These are phyloP conservation scores for Lachnum nothofagi DNA, from an alignment of 2,329 filamentous ascomycete genomes.

Conservation along the genomic window DNA sequence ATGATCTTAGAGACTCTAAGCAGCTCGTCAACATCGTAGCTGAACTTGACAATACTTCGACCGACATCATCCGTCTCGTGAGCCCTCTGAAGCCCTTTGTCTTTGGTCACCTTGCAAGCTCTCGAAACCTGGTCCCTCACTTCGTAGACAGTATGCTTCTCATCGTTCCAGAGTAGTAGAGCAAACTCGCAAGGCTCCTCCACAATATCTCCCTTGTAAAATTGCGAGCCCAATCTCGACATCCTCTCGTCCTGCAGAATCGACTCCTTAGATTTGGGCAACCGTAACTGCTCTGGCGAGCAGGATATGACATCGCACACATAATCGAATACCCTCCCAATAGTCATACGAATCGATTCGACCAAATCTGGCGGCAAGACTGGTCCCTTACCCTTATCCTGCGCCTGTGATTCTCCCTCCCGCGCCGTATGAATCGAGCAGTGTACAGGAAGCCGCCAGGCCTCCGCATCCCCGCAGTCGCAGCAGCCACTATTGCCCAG, in stretches of 20 bases:
- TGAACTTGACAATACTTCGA: slow-evolving; percentile 76
- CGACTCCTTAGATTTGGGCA: slow-evolving; percentile 75
- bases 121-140: slow-evolving; percentile 85
- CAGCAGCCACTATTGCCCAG: slow-evolving; percentile 93
- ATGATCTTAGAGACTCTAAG: slow-evolving; percentile 77
- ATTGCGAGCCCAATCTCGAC: slow-evolving; percentile 70
- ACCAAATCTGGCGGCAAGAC: slow-evolving; percentile 70
- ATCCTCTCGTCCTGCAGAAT: slow-evolving; percentile 76
- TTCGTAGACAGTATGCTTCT: slow-evolving; percentile 93
- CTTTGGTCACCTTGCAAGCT: slow-evolving; percentile 69
- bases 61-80: slow-evolving; percentile 87
- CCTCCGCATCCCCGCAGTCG: slow-evolving; percentile 93
- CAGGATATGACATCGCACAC: slow-evolving; percentile 97
- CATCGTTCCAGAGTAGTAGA: slow-evolving; percentile 92
- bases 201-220: slow-evolving; percentile 62
- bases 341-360: slow-evolving; percentile 75
- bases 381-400: slow-evolving; percentile 56
- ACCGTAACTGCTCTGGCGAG: slow-evolving; percentile 87
- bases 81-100: slow-evolving; percentile 68
- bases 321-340: slow-evolving; percentile 82
- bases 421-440: slow-evolving; percentile 86
- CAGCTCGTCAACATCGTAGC: slow-evolving; percentile 64
- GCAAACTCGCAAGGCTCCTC: slow-evolving; percentile 71
- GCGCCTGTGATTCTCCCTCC: slow-evolving; percentile 40
- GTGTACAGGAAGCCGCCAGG: slow-evolving; percentile 80